A percentile compares a stretch with the other conserved stretches of the same genome.
Conservation (phyloP, 2,329 filamentous ascomycete species). For the Mycogone perniciosa region DNA sequence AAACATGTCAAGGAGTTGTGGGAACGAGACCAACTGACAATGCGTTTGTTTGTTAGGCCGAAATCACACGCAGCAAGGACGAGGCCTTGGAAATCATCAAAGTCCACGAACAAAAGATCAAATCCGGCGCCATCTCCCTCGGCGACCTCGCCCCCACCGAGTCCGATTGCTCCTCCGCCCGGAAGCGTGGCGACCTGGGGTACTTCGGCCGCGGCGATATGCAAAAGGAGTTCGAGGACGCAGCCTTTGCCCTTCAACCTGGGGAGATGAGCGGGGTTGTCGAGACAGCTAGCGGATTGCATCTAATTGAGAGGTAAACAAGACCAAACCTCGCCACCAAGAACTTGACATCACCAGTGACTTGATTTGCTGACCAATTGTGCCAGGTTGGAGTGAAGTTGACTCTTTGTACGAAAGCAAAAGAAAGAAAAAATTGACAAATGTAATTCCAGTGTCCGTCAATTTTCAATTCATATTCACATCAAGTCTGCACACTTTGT, state of each 20-base stretch:
- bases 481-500: too few relatives aligned
- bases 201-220: conserved; percentile 94
- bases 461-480: background rate
- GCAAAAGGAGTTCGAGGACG: conserved; percentile 98
- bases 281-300: conserved; percentile 87
- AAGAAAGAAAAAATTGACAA: background rate
- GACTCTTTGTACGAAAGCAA: background rate
- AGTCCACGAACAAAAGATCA: conserved; percentile 69
- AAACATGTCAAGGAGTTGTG: background rate
- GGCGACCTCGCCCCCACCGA: conserved; percentile 82
- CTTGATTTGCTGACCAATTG: background rate
- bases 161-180: conserved; percentile 91
- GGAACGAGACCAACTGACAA: background rate
- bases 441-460: background rate
- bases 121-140: conserved; percentile 59
- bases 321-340: background rate
- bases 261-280: conserved; percentile 83
- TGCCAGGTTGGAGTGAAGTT: background rate
- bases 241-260: conserved; percentile 80
- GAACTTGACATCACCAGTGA: too few relatives aligned
- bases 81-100: conserved; percentile 76
- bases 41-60: conserved; percentile 39
- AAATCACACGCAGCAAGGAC: conserved; percentile 83
- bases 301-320: conserved; percentile 85
- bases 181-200: conserved; percentile 89